These are phyloP conservation scores for Vickermania ingenoplastis DNA, from an alignment of 208 protist genomes.

Conservation along the genomic window DNA sequence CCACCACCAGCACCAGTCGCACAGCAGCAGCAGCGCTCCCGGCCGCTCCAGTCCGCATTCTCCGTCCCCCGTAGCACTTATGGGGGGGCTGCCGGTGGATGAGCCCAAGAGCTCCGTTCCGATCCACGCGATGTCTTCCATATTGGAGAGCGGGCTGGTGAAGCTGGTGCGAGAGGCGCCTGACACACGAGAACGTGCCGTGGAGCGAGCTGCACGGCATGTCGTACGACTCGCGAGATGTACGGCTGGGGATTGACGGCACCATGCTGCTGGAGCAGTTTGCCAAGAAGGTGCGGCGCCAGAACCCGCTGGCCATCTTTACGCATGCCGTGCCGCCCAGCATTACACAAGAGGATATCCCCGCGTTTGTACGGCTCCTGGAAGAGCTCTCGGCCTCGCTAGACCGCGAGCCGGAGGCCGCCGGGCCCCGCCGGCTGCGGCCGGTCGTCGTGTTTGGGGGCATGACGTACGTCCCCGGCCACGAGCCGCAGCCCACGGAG, in stretches of 20 bases:
- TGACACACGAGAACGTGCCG: slow-evolving; percentile 21
- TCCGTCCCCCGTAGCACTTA: no score
- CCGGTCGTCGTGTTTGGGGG: background rate
- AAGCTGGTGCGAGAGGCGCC: slow-evolving; percentile 13
- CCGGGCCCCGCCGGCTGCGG: background rate
- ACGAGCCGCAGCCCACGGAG: background rate
- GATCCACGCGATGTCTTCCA: no score
- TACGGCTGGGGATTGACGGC: slow-evolving; percentile 31
- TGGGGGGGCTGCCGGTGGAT: no score
- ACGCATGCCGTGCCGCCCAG: slow-evolving; percentile 21
- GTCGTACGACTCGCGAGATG: slow-evolving; percentile 13
- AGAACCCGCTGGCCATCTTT: slow-evolving; percentile 27
- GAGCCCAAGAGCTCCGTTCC: no score
- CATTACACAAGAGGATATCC: background rate
- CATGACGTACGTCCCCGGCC: background rate
- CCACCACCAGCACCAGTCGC: no score
- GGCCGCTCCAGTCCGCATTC: no score
- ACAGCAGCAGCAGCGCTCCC: no score
- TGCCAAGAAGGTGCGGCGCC: slow-evolving; percentile 18
- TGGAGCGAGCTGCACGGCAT: slow-evolving; percentile 14
- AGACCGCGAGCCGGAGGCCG: background rate
- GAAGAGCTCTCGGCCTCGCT: background rate
- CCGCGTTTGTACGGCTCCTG: background rate
- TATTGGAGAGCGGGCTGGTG: slow-evolving; percentile 10
- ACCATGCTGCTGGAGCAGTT: slow-evolving; percentile 26